Base-by-base conservation (phyloP, 2,329 filamentous ascomycete species). In the Penicillium sp. region DNA sequence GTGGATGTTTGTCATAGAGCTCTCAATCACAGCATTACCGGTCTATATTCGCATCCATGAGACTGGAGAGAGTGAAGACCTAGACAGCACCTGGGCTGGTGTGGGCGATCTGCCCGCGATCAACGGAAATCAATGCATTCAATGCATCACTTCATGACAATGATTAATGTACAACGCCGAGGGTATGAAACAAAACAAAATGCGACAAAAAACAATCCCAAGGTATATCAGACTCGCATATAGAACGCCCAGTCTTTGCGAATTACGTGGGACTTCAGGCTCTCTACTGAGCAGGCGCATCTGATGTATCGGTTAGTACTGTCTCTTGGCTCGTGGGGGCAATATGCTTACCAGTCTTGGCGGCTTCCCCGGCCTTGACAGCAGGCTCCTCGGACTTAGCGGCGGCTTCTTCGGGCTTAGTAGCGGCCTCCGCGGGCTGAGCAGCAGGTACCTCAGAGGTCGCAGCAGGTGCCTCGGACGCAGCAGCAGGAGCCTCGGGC, bases 211-310 rank as follows among this genome's bases (percentile, higher is more conserved):
- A 14, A n/a, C 14, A 31, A 35, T 46, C 36, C 35, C 41, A 27
- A 43, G 22, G 25, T 16, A 34, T 18, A 44, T 37, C 40, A 44
- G 33, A 44, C 18, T 43, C 14, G 48, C 46, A 13, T 49, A 45
- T 8, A n/a, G 39, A 46, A 34, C 44, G 31, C 4, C 40, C 52
- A 48, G 14, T 11, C 19, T 5, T 18, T 6, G 33, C 27, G 16
- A 49, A 33, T 29, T 2, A 5, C 16, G 39, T 27, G 9, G 28
- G 14, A 28, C 37, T n/a, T 5, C 19, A 33, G n/a, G 41, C 19
- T 27, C 39, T 45, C 41, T 49, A 49, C 22, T 49, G 33, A 34
- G 47, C 35, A n/a, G 41, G 41, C 3, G 11, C 16, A 29, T 40
- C 47, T 46, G 29, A 2, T 4, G 1, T 30, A 12, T 3, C 18